These are phyloP conservation scores for Arthroderma sp. DNA, from an alignment of 2,329 filamentous ascomycete species.

Conservation along the genomic window DNA sequence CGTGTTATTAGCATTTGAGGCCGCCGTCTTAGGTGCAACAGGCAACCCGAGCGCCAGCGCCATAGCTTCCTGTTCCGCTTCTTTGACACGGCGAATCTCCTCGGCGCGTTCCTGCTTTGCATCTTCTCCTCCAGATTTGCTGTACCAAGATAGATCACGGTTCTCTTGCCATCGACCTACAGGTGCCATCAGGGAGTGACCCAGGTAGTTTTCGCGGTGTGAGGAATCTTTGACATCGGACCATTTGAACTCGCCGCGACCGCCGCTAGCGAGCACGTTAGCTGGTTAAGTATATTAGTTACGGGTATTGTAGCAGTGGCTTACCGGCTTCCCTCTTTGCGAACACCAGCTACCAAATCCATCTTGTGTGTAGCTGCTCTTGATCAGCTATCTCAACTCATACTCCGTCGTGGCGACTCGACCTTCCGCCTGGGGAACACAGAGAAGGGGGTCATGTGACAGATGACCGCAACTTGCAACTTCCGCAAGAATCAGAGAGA, in stretches of 20 bases:
- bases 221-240: conserved; percentile 76
- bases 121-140: conserved; percentile 42
- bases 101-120: conserved; percentile 49
- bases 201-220: conserved; percentile 83
- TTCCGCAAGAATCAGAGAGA: too few species aligned
- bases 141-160: conserved; percentile 54
- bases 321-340: conserved; percentile 71
- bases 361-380: conserved; percentile 36
- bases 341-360: conserved; percentile 87
- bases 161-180: conserved; percentile 86
- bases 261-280: conserved; percentile 45
- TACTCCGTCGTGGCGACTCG: too few species aligned
- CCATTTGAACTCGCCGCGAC: conserved; percentile 88
- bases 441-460: too few species aligned
- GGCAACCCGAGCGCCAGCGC: conserved; percentile 70
- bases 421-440: too few species aligned
- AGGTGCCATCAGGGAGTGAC: conserved; percentile 81
- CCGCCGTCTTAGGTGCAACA: conserved; percentile 43
- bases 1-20: conserved; percentile 50
- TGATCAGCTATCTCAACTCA: not conserved
- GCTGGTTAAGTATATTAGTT: not conserved
- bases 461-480: too few species aligned
- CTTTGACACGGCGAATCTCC: conserved; percentile 70
- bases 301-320: conserved; percentile 5
- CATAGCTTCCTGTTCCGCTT: conserved; percentile 86